Evolutionary conservation across 495 filamentous ascomycete species (phyloP).

Genomic region (Platismatia glauca): DNA sequence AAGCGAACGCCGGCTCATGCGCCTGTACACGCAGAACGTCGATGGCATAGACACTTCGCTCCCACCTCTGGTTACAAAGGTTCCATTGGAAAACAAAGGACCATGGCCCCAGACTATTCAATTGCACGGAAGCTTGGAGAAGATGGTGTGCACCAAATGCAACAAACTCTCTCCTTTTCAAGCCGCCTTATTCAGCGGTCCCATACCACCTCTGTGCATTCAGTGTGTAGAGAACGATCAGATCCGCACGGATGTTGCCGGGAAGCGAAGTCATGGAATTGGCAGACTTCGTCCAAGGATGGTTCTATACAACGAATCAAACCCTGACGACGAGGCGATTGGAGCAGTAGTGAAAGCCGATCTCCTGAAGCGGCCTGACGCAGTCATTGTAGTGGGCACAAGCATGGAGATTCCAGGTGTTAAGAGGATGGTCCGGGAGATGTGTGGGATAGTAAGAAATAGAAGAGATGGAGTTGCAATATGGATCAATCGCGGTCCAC

Average conservation of each 20-base stretch:
- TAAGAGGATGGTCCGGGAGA: conserved; percentile 76
- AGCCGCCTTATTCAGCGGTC: conserved; percentile 69
- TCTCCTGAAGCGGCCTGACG: conserved; percentile 75
- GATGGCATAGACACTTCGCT: conserved; percentile 88
- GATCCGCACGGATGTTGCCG: conserved; percentile 64
- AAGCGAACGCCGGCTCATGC: conserved; percentile 79
- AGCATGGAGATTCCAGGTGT: conserved; percentile 92
- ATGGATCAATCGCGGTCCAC: conserved; percentile 86
- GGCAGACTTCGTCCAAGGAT: conserved; percentile 85
- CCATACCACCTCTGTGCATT: conserved; percentile 71
- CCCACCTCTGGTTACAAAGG: conserved; percentile 63
- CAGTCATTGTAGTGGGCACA: conserved; percentile 88
- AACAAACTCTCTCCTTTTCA: conserved; percentile 67
- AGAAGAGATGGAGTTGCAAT: conserved; percentile 83
- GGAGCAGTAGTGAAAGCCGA: conserved; percentile 80
- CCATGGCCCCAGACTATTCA: conserved; percentile 92
- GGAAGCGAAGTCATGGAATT: conserved; percentile 89
- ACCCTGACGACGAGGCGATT: conserved; percentile 93
- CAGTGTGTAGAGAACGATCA: conserved; percentile 66
- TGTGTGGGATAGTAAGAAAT: conserved; percentile 71
- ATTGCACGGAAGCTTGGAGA: conserved; percentile 84
- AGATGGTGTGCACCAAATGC: conserved; percentile 96
- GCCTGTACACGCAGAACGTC: conserved; percentile 92
- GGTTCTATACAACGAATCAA: conserved; percentile 94
- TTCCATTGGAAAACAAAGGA: conserved; percentile 67